Percentiles rank a stretch among this genome's conserved stretches.
Conservation (phyloP, 1,284 basidiomycete species). For the Puccinia novopanici region DNA sequence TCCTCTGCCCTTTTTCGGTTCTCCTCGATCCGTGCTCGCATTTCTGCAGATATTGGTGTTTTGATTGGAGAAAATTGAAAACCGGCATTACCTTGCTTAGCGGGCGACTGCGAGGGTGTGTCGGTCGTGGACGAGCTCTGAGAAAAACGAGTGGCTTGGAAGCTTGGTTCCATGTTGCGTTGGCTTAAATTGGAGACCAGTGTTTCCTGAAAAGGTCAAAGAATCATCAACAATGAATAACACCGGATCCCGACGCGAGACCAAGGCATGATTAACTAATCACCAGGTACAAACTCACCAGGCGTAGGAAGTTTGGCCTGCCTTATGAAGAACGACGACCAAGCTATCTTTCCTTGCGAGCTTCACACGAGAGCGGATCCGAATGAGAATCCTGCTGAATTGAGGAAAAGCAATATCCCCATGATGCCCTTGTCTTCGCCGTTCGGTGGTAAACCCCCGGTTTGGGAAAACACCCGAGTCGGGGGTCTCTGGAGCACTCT, state of each 20-base stretch:
- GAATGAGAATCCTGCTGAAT: too few relatives aligned
- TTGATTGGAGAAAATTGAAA: conserved; percentile 10
- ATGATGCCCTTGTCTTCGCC: too few relatives aligned
- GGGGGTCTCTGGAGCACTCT: too few relatives aligned
- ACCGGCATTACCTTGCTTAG: neutral
- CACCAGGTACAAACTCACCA: neutral
- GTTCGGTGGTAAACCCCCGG: too few relatives aligned
- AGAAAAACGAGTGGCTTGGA: neutral
- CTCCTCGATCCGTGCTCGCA: conserved; percentile 27
- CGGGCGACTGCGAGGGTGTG: neutral
- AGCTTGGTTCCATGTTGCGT: conserved; percentile 9
- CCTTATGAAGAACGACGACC: too few relatives aligned
- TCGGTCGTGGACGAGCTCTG: neutral
- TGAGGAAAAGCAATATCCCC: too few relatives aligned
- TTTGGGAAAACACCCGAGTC: too few relatives aligned
- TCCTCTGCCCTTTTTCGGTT: neutral
- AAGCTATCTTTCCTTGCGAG: too few relatives aligned
- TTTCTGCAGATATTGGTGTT: conserved; percentile 14
- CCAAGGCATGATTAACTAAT: neutral
- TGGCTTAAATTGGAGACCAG: too few relatives aligned
- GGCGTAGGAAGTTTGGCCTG: too few relatives aligned
- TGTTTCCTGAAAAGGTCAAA: neutral
- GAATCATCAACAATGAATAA: neutral
- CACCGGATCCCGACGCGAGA: neutral
- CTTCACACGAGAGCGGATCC: too few relatives aligned